Evolutionary conservation across 2,329 filamentous ascomycete species (phyloP), one percentile per base, ranked within the genome.

Genomic region (Paramyrothecium roridum): DNA sequence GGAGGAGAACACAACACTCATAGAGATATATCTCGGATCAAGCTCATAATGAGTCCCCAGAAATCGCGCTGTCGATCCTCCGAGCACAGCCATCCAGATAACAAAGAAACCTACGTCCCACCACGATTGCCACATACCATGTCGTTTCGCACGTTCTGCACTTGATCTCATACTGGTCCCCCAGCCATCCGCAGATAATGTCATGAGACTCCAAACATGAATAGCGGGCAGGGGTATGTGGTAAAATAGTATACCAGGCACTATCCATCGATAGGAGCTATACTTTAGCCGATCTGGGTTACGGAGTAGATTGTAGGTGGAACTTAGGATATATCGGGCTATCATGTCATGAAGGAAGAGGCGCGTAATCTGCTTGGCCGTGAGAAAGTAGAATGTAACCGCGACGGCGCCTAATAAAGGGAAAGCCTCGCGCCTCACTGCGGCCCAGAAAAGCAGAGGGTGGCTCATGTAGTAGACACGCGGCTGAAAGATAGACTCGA

Each of bases 101-200:
- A 65, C 59, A 16, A 64, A 62, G 50, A 65, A 65, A 17, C 63
- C 63, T 16, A 56, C 58, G 33, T 65, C 63, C 52, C 59, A 63
- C 61, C 59, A 64, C 2, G 61, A 58, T 50, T 63, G 57, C 2
- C 61, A 37, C 33, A 51, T 34, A 22, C 59, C 58, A 22, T 63
- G 58, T 48, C 59, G 55, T 30, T 60, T 56, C 2, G 54, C 55
- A 21, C 47, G 23, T 22, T 62, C 62, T 4, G 55, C 57, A 48
- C 56, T 61, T 3, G 62, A 57, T 16, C 63, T 55, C 63, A 65
- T 65, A 34, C 55, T 62, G 3, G 63, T 65, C 22, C 63, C 63
- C 63, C 63, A 65, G 16, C 62, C 62, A 47, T 63, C 63, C 2
- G 62, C 59, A 16, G 63, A 64, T 22, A 64, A 50, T 3, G 63